Evolutionary conservation across 345 rosid species (phyloP), one percentile per base, ranked within the genome.

Genomic region (Acer yangbiense): DNA sequence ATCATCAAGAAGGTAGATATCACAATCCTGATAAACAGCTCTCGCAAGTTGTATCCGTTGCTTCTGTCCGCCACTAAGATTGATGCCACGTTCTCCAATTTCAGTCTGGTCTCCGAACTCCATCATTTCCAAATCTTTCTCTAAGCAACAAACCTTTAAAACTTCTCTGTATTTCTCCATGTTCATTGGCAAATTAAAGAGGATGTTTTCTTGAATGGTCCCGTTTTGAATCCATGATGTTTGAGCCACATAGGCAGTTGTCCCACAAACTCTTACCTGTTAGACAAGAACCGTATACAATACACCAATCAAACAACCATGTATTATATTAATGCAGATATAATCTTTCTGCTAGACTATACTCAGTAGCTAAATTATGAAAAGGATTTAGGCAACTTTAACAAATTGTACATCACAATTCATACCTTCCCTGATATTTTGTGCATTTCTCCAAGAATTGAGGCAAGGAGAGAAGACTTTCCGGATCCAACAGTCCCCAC

Each of bases 51-150:
- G 99, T 71, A 95, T 86, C 66, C 99, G 86, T 85, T 95, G 99
- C 85, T 95, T 95, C 88, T 95, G 99, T 13, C 99, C 98, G 7
- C 99, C 99, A 23, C 99, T 95, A 72, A 93, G 98, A 85, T 95
- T 93, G 81, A 95, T 95, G 57, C 99, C 98, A 0, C 97, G 93
- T 82, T 95, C 99, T 60, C 99, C 99, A 17, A 95, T 95, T 85
- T 92, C 98, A 23, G 99, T 93, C 78, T 90, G 94, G 74, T 95
- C 99, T 39, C 99, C 98, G 80, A 74, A 88, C 82, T 95, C 98
- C 99, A 95, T 93, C 99, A 92, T 91, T 74, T 92, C 91, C 81
- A 95, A 62, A 78, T 95, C 99, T 79, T 90, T 92, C 77, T 90
- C 94, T 76, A 95, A 81, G 83, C 92, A 81, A 83, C 98, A 95